Conservation (phyloP, 129 eudicot genomes). For the Helianthus annuus region HanXRQr2.0-SUNRISE NC_035445.2:93778097-93778596, state of each 20-base stretch:
- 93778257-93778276: neutral
- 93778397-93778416: neutral
- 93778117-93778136: conserved; percentile 48
- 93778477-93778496: no score
- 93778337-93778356: conserved; percentile 12
- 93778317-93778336: neutral
- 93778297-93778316: neutral
- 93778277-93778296: conserved; percentile 14
- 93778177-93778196: conserved; percentile 30
- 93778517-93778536: no score
- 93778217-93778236: no score
- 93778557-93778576: no score
- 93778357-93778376: neutral
- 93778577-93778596: no score
- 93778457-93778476: no score
- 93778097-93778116: conserved; percentile 65
- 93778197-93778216: neutral
- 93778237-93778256: no score
- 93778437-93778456: no score
- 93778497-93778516: no score
- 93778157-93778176: conserved; percentile 45
- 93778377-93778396: neutral
- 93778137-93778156: conserved; percentile 51
- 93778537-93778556: no score
- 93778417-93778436: no score